These are phyloP conservation scores for Polyporus tsugae DNA, from an alignment of 1,284 basidiomycete genomes.

Conservation along the genomic window DNA sequence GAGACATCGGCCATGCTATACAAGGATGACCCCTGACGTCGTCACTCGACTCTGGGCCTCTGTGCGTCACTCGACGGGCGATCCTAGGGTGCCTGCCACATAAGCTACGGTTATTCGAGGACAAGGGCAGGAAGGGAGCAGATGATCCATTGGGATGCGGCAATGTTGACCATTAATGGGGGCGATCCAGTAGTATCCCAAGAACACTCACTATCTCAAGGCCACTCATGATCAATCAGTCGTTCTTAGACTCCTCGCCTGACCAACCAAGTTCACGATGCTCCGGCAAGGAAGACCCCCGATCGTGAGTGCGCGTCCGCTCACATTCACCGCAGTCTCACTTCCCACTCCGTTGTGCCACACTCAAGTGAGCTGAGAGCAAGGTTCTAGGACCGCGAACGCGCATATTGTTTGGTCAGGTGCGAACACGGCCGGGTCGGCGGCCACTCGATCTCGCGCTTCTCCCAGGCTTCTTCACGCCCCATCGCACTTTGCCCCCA, in stretches of 20 bases:
- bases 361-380: not conserved
- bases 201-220: not conserved
- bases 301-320: not conserved
- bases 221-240: not conserved
- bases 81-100: conserved; percentile 6
- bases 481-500: not conserved
- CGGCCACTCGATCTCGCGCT: conserved; percentile 1
- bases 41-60: not conserved
- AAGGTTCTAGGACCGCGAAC: not conserved
- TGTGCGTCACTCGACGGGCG: not conserved
- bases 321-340: not conserved
- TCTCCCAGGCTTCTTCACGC: not conserved
- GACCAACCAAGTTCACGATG: not conserved
- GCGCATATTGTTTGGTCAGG: not conserved
- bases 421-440: not conserved
- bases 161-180: not conserved
- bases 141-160: not conserved
- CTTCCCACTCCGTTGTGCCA: not conserved
- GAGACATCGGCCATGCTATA: not conserved
- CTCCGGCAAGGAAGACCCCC: conserved; percentile 1
- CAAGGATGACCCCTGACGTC: not conserved
- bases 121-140: not conserved
- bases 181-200: not conserved
- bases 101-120: conserved; percentile 2
- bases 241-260: not conserved